Conservation (phyloP, 2,329 filamentous ascomycete species). For the Colletotrichum scovillei region DNA sequence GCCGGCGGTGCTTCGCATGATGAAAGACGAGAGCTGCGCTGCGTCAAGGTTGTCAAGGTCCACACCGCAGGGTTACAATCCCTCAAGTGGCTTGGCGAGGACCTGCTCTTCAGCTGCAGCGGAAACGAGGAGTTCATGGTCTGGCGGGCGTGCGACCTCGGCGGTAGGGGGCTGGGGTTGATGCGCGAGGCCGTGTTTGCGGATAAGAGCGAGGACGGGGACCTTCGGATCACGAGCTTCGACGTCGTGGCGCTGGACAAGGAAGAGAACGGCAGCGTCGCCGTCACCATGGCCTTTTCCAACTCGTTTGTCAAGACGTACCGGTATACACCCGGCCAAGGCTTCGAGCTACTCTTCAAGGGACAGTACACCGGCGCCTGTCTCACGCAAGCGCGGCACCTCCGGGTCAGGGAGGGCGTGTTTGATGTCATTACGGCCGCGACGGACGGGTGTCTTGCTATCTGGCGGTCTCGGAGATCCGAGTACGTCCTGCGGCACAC, state of each 20-base stretch:
- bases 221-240: slow-evolving; percentile 86
- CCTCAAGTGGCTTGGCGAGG: slow-evolving; percentile 73
- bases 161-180: slow-evolving; percentile 64
- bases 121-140: slow-evolving; percentile 91
- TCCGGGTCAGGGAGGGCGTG: slow-evolving; percentile 44
- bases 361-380: slow-evolving; percentile 79
- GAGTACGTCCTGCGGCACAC: slow-evolving; percentile 46
- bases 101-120: slow-evolving; percentile 84
- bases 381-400: slow-evolving; percentile 72
- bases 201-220: slow-evolving; percentile 63
- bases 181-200: slow-evolving; percentile 66
- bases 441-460: slow-evolving; percentile 81
- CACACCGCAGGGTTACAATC: slow-evolving; percentile 89
- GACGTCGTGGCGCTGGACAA: slow-evolving; percentile 59
- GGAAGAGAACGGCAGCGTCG: slow-evolving; percentile 50
- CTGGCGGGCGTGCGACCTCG: slow-evolving; percentile 74
- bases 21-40: slow-evolving; percentile 45
- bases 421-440: slow-evolving; percentile 73
- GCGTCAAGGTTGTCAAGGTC: slow-evolving; percentile 74
- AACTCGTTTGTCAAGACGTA: slow-evolving; percentile 82
- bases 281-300: slow-evolving; percentile 81
- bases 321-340: slow-evolving; percentile 52
- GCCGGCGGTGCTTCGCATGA: slow-evolving; percentile 31
- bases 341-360: slow-evolving; percentile 62
- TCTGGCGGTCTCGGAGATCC: slow-evolving; percentile 58